phyloP scores from a whole-genome alignment of 257 asterid genomes.

The Paulownia fortunei region DNA sequence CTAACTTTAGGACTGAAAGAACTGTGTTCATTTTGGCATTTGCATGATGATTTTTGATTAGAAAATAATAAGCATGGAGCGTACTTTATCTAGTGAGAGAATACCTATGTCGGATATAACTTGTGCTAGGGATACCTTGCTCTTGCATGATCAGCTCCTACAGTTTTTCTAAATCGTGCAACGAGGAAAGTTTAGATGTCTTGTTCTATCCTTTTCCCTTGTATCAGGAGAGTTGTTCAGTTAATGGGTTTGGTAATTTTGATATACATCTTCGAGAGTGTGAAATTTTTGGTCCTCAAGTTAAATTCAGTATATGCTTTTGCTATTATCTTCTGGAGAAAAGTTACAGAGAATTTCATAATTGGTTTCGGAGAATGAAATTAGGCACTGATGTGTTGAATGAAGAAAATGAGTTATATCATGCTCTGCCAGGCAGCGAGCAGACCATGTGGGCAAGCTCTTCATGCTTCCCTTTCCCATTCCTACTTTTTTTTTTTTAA shows the following conservation, averaged over 20 bases:
- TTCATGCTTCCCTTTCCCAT: slow-evolving; percentile 3
- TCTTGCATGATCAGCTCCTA: background rate
- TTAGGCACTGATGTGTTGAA: background rate
- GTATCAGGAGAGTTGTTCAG: background rate
- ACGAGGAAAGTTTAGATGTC: slow-evolving; percentile 1
- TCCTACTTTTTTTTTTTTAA: background rate
- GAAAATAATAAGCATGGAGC: background rate
- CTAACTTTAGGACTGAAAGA: background rate
- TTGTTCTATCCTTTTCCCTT: background rate
- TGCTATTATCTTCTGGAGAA: background rate
- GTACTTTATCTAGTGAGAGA: slow-evolving; percentile 3
- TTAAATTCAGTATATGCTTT: background rate
- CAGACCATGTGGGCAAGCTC: background rate
- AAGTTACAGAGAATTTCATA: background rate
- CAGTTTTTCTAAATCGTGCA: background rate
- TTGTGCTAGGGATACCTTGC: slow-evolving; percentile 12
- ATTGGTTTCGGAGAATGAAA: background rate
- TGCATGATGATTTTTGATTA: background rate
- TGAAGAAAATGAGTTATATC: background rate
- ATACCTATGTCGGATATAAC: background rate
- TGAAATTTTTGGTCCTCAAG: background rate
- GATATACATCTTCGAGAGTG: background rate
- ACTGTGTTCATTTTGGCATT: slow-evolving; percentile 14
- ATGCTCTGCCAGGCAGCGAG: slow-evolving; percentile 9
- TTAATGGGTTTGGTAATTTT: background rate